Evolutionary conservation across 2,329 filamentous ascomycete species (phyloP).

Genomic region (Aureobasidium sp.): DNA sequence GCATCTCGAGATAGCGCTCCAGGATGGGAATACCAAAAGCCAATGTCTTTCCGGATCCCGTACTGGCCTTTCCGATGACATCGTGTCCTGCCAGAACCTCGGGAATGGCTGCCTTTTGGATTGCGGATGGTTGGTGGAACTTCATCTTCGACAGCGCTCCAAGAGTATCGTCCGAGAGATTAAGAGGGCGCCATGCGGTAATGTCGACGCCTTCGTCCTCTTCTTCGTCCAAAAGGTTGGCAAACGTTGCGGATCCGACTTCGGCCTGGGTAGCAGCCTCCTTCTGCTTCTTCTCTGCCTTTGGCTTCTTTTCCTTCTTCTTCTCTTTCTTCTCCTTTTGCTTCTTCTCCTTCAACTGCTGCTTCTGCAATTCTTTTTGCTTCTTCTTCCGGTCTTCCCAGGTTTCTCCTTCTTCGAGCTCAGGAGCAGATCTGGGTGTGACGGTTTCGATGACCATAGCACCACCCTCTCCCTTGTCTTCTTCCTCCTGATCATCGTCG

Average conservation of each 20-base stretch:
- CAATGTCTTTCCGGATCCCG: conserved; percentile 91
- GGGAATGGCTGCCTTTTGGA: conserved; percentile 74
- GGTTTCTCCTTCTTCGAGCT: conserved; percentile 22
- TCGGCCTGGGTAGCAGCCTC: conserved; percentile 18
- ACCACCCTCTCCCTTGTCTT: not conserved
- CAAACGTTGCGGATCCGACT: conserved; percentile 38
- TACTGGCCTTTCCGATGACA: conserved; percentile 91
- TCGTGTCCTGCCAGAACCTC: conserved; percentile 75
- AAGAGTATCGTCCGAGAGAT: conserved; percentile 62
- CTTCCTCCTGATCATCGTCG: conserved; percentile 16
- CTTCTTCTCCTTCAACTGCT: conserved; percentile 17
- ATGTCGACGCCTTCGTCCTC: conserved; percentile 57
- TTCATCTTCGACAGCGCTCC: conserved; percentile 68
- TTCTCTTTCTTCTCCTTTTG: conserved; percentile 19
- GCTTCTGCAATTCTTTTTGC: conserved; percentile 23
- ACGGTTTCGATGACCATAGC: not conserved
- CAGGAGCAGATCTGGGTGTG: conserved; percentile 1
- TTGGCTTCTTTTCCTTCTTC: conserved; percentile 16
- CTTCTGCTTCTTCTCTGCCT: conserved; percentile 14
- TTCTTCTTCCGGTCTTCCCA: conserved; percentile 17
- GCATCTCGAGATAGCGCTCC: conserved; percentile 61
- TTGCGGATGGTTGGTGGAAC: conserved; percentile 71
- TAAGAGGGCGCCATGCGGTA: conserved; percentile 67
- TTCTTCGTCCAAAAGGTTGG: conserved; percentile 32
- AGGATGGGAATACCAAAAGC: conserved; percentile 92